Conservation (phyloP, 202 grass and related monocot species). For the Saccharum hybrid region DNA sequence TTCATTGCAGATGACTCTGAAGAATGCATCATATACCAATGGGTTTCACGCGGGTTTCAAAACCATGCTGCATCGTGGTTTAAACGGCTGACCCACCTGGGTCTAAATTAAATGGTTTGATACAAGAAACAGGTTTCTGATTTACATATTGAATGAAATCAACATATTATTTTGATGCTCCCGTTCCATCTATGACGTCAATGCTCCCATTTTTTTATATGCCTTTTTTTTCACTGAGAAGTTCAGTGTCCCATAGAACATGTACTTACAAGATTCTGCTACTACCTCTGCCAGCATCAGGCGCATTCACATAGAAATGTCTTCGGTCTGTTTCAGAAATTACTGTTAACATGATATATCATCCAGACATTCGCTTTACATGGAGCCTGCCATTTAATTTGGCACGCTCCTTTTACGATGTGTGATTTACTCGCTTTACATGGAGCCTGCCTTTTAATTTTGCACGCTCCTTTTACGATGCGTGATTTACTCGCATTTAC, state of each 20-base stretch:
- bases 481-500: not conserved
- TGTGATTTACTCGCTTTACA: too few relatives aligned
- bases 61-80: conserved; percentile 45
- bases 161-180: not conserved
- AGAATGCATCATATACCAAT: conserved; percentile 64
- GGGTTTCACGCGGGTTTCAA: conserved; percentile 69
- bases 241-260: not conserved
- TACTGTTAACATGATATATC: conserved; percentile 20
- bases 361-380: not conserved
- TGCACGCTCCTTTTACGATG: not conserved
- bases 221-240: not conserved
- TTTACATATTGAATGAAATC: conserved; percentile 30
- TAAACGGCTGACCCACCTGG: conserved; percentile 28
- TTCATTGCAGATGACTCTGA: conserved; percentile 67
- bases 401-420: too few relatives aligned
- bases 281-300: not conserved
- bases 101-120: conserved; percentile 46
- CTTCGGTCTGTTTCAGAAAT: not conserved
- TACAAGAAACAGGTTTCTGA: not conserved
- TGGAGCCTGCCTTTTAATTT: not conserved
- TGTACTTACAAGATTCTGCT: not conserved
- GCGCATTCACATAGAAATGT: not conserved
- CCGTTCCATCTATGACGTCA: not conserved
- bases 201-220: not conserved
- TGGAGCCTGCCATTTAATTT: not conserved